Evolutionary conservation across 2,329 filamentous ascomycete genomes (phyloP).

Genomic region (Diplodia corticola): DNA sequence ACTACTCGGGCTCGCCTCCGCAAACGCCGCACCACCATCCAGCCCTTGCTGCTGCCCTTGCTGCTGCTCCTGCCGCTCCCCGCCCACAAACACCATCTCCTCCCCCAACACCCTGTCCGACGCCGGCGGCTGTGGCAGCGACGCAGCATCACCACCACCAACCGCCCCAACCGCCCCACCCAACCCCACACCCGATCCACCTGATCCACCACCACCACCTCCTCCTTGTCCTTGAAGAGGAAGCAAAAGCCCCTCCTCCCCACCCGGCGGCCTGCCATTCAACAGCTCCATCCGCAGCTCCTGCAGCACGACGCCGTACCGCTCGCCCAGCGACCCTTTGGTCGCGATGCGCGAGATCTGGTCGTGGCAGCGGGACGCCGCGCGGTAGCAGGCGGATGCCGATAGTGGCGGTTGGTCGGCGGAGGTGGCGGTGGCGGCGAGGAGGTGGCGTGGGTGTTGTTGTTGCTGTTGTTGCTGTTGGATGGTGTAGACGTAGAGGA

Average conservation of each 20-base stretch:
- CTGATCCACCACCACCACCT: not conserved
- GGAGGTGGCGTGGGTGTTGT: conserved; percentile 36
- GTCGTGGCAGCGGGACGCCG: conserved; percentile 45
- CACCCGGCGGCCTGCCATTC: too few species aligned
- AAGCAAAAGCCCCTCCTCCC: too few species aligned
- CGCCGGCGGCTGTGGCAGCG: too few species aligned
- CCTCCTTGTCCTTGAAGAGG: not conserved
- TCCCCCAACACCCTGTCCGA: not conserved
- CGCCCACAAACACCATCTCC: not conserved
- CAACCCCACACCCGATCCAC: too few species aligned
- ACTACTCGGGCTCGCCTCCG: conserved; percentile 25
- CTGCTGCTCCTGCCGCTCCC: not conserved
- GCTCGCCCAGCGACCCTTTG: conserved; percentile 39
- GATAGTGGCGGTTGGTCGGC: conserved; percentile 32
- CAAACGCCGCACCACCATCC: not conserved
- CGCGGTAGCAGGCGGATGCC: conserved; percentile 49
- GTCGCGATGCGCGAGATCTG: conserved; percentile 35
- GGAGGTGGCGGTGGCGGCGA: conserved; percentile 41
- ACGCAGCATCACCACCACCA: too few species aligned
- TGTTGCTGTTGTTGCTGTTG: conserved; percentile 51
- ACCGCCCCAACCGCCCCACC: conserved; percentile 38
- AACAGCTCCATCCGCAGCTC: conserved; percentile 50
- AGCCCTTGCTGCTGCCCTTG: not conserved
- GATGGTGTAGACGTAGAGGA: conserved; percentile 57
- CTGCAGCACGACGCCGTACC: conserved; percentile 56